These are phyloP conservation scores for Coemansia sp. DNA, from an alignment of 192 early-diverging fungal genomes.

Conservation along the genomic window DNA sequence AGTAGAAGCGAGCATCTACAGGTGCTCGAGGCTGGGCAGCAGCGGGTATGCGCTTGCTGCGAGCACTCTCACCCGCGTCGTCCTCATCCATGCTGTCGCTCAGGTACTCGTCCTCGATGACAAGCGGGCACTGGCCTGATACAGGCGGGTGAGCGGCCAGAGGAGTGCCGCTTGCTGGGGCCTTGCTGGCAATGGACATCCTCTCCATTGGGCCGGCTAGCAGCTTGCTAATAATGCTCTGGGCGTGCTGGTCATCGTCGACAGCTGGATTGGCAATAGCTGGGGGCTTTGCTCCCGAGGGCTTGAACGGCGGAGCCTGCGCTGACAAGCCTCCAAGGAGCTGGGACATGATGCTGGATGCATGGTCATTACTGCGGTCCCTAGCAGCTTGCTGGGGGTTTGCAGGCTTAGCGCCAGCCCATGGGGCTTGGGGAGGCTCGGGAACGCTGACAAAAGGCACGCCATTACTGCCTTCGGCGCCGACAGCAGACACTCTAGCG, in stretches of 20 bases:
- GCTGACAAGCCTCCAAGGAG: conserved; percentile 14
- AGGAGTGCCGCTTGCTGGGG: not conserved
- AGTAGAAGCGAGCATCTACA: conserved; percentile 8
- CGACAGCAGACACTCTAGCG: not conserved
- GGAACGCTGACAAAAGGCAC: conserved; percentile 19
- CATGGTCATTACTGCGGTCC: conserved; percentile 13
- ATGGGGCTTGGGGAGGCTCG: conserved; percentile 39
- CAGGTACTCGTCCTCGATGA: conserved; percentile 44
- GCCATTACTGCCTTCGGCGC: not conserved
- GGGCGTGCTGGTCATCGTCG: conserved; percentile 22
- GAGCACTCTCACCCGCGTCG: not conserved
- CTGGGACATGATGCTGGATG: conserved; percentile 32
- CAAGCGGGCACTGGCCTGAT: conserved; percentile 34
- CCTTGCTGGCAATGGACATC: conserved; percentile 6
- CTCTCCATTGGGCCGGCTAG: conserved; percentile 32
- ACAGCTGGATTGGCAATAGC: not conserved
- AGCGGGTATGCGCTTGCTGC: not conserved
- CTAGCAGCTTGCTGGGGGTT: not conserved
- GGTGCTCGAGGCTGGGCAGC: not conserved
- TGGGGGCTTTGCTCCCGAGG: not conserved
- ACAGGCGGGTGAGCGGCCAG: conserved; percentile 32
- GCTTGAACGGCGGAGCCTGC: conserved; percentile 3
- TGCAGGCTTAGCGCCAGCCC: conserved; percentile 11
- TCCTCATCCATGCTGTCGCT: conserved; percentile 53
- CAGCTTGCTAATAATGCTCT: conserved; percentile 43